These are phyloP conservation scores for Ogataea trehaloabstinens DNA, from an alignment of 805 yeast species.

Conservation along the genomic window DNA sequence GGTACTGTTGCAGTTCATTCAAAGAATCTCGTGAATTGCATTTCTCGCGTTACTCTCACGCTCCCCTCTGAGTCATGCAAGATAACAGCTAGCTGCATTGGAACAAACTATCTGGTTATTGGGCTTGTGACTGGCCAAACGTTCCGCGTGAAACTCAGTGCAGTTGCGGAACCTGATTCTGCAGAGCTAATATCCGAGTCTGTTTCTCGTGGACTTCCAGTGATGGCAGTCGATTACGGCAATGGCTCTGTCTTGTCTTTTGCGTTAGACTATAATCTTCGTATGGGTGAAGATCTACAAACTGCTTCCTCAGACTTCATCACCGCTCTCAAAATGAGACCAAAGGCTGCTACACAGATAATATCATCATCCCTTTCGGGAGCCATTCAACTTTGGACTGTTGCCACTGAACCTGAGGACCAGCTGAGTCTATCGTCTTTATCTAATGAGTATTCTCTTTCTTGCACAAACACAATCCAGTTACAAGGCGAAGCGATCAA, in stretches of 20 bases:
- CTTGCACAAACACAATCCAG: neutral
- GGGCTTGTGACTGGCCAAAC: conserved; percentile 25
- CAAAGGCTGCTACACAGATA: conserved; percentile 8
- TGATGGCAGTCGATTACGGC: conserved; percentile 18
- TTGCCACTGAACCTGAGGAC: too few relatives aligned
- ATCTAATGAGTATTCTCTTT: neutral
- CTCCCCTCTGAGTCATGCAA: conserved; percentile 8
- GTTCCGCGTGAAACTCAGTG: conserved; percentile 12
- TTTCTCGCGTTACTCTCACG: conserved; percentile 11
- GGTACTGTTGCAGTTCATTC: conserved; percentile 23
- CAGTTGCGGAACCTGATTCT: conserved; percentile 11
- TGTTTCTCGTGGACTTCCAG: conserved; percentile 13
- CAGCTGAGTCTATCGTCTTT: too few relatives aligned
- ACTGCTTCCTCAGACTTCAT: conserved; percentile 9
- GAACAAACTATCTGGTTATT: conserved; percentile 18
- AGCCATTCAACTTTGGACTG: neutral
- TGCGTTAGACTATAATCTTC: conserved; percentile 13
- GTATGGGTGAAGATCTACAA: conserved; percentile 1
- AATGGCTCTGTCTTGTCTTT: conserved; percentile 6
- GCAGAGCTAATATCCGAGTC: conserved; percentile 6
- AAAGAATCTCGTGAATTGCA: conserved; percentile 19
- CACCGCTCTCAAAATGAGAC: conserved; percentile 12
- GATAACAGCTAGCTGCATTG: conserved; percentile 20
- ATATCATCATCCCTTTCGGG: conserved; percentile 11
- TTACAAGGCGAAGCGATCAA: neutral